phyloP scores from a whole-genome alignment of 2,329 filamentous ascomycete genomes.

The Rhynchosporium agropyri region DNA sequence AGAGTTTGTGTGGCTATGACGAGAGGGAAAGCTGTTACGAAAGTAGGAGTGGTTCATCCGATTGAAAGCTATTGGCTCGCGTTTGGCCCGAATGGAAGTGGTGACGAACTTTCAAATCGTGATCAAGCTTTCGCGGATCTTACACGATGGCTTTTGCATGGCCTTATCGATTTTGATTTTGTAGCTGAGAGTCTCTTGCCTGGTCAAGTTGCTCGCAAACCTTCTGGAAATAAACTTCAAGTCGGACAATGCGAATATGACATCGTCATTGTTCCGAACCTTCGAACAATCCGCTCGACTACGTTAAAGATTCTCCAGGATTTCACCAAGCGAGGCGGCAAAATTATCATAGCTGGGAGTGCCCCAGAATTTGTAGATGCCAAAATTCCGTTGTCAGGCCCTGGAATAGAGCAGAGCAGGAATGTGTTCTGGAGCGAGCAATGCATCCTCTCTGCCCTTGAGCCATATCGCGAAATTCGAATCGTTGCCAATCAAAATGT shows the following conservation, averaged over 20 bases:
- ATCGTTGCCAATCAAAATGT: conserved; percentile 25
- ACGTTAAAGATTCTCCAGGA: conserved; percentile 36
- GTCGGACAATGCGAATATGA: conserved; percentile 43
- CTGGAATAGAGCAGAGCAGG: conserved; percentile 24
- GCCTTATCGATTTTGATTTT: conserved; percentile 44
- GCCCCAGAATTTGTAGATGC: conserved; percentile 36
- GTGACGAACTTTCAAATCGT: conserved; percentile 35
- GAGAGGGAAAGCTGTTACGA: conserved; percentile 39
- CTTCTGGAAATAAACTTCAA: conserved; percentile 23
- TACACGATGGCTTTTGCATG: conserved; percentile 40
- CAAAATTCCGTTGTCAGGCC: conserved; percentile 22
- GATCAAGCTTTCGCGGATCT: conserved; percentile 39
- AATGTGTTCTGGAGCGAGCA: conserved; percentile 33
- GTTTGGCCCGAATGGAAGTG: conserved; percentile 39
- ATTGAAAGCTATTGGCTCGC: conserved; percentile 44
- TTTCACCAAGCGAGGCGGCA: conserved; percentile 36
- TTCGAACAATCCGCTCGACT: conserved; percentile 41
- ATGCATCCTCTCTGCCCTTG: conserved; percentile 32
- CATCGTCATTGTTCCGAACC: conserved; percentile 40
- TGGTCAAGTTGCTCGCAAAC: conserved; percentile 27
- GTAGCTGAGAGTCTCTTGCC: conserved; percentile 42
- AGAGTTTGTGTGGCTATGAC: conserved; percentile 42
- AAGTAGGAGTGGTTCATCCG: conserved; percentile 42
- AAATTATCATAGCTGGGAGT: conserved; percentile 37
- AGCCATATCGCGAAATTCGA: conserved; percentile 35